Conservation (phyloP, 768 basidiomycete species). For the Royoungia palumana region DNA sequence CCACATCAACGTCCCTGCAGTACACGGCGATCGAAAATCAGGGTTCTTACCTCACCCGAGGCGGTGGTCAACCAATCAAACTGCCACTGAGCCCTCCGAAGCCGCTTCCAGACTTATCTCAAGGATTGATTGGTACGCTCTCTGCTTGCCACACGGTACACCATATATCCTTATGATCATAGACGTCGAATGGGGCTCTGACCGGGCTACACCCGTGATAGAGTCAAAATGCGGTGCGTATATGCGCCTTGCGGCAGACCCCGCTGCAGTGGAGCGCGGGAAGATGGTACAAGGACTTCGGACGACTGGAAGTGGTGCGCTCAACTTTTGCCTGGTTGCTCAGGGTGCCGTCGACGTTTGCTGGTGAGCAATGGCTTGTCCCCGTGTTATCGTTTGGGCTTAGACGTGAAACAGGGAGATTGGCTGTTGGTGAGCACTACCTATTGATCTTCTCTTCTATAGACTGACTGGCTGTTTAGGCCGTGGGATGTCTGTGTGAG, state of each 20-base stretch:
- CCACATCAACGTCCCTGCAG: constrained; percentile 29
- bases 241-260: constrained; percentile 69
- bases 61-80: constrained; percentile 40
- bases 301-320: constrained; percentile 77
- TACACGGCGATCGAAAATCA: constrained; percentile 77
- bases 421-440: constrained; percentile 54
- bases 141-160: neutral
- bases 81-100: constrained; percentile 66
- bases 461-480: constrained; percentile 26
- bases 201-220: constrained; percentile 57
- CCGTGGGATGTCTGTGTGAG: constrained; percentile 84
- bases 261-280: constrained; percentile 52
- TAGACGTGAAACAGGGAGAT: constrained; percentile 58
- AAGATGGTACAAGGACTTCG: constrained; percentile 84
- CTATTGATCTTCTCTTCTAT: neutral
- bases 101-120: constrained; percentile 65
- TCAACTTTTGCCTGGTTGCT: constrained; percentile 84
- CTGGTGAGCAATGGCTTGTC: constrained; percentile 51
- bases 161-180: constrained; percentile 1
- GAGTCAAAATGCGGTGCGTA: constrained; percentile 64
- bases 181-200: constrained; percentile 89
- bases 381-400: neutral
- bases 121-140: constrained; percentile 60
- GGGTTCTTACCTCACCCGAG: constrained; percentile 70
- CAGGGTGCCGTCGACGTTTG: constrained; percentile 86